phyloP scores from a whole-genome alignment of 768 basidiomycete species.

The Auricularia sp. region DNA sequence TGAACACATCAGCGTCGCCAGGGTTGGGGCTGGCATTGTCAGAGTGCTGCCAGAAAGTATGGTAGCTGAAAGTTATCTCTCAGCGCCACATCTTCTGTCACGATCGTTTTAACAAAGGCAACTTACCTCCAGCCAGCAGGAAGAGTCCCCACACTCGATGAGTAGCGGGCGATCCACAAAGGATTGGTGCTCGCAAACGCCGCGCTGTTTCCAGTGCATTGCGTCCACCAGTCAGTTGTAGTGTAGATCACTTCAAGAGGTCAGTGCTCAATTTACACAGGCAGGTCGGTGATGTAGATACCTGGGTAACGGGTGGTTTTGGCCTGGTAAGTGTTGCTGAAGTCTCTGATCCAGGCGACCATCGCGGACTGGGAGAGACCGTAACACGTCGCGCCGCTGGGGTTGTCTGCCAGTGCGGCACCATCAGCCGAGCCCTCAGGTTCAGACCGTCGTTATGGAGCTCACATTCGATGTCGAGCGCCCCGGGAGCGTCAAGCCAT shows the following conservation, averaged over 20 bases:
- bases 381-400: constrained; percentile 41
- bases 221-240: constrained; percentile 58
- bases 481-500: constrained; percentile 53
- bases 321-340: constrained; percentile 49
- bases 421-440: background rate
- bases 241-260: constrained; percentile 43
- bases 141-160: constrained; percentile 40
- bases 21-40: constrained; percentile 41
- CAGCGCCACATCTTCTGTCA: background rate
- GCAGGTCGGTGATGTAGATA: background rate
- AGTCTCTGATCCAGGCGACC: constrained; percentile 56
- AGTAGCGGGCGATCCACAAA: constrained; percentile 50
- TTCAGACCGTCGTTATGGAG: background rate
- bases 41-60: constrained; percentile 24
- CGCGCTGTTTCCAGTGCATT: constrained; percentile 51
- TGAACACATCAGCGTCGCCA: constrained; percentile 50
- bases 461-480: constrained; percentile 54
- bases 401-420: background rate
- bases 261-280: background rate
- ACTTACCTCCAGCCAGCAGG: constrained; percentile 49
- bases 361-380: constrained; percentile 42
- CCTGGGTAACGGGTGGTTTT: constrained; percentile 35
- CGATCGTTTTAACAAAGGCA: background rate
- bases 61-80: constrained; percentile 4
- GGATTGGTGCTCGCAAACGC: constrained; percentile 43